Evolutionary conservation across 2,329 filamentous ascomycete genomes (phyloP).

Genomic region (Xylariomycetidae sp.): DNA sequence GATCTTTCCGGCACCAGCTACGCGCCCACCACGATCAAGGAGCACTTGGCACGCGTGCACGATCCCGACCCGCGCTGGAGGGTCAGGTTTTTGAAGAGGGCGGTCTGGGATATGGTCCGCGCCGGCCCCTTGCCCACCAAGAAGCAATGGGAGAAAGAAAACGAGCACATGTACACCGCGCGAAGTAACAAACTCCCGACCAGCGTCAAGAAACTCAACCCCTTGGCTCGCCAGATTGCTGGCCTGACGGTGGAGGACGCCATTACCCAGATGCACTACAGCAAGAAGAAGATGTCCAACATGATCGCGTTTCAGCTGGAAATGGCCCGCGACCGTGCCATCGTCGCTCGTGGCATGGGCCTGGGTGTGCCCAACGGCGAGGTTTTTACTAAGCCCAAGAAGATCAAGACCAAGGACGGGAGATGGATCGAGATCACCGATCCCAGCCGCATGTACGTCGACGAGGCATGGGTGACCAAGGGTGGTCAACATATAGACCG

Average conservation of each 20-base stretch:
- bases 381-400: constrained; percentile 36
- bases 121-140: constrained; percentile 61
- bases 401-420: constrained; percentile 70
- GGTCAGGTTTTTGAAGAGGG: constrained; percentile 73
- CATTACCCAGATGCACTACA: constrained; percentile 90
- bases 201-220: constrained; percentile 83
- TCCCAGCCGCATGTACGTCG: constrained; percentile 79
- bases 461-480: constrained; percentile 87
- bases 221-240: constrained; percentile 78
- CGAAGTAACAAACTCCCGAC: constrained; percentile 74
- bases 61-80: constrained; percentile 72
- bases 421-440: constrained; percentile 65
- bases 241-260: constrained; percentile 95
- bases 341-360: constrained; percentile 81
- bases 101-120: constrained; percentile 70
- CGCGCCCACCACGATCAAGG: constrained; percentile 36
- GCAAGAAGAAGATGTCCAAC: constrained; percentile 82
- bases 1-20: constrained; percentile 7
- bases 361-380: constrained; percentile 44
- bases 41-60: constrained; percentile 55
- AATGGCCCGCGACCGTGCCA: constrained; percentile 72
- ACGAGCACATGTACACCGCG: constrained; percentile 47
- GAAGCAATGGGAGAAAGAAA: constrained; percentile 60
- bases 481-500: constrained; percentile 54
- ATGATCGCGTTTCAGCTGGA: constrained; percentile 77